Conservation (phyloP, 164 flowering plant genomes). For the Umbilicus rupestris region DNA sequence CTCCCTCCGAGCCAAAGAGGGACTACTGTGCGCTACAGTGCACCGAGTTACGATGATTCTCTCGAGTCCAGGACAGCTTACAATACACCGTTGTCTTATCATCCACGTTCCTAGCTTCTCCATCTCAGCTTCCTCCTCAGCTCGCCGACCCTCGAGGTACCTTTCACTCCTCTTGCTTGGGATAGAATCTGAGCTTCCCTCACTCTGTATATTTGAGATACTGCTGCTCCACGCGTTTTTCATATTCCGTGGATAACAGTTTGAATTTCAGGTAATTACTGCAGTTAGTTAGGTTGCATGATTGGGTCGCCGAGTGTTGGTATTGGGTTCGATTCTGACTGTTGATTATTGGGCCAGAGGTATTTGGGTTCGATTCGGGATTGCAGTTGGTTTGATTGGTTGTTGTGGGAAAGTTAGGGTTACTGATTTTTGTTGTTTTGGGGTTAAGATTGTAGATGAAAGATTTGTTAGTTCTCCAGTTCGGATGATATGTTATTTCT, state of each 20-base stretch:
- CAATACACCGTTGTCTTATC: background rate
- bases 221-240: background rate
- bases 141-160: constrained; percentile 1
- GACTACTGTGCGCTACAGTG: background rate
- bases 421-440: no score
- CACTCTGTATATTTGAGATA: background rate
- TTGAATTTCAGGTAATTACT: background rate
- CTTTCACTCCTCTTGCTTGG: background rate
- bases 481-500: no score
- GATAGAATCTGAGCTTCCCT: no score
- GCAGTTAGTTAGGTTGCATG: background rate
- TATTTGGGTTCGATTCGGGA: background rate
- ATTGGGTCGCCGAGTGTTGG: background rate
- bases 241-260: no score
- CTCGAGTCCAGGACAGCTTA: background rate
- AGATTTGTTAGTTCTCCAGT: background rate
- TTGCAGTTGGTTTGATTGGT: background rate
- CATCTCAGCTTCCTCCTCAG: background rate
- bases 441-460: background rate
- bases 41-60: background rate
- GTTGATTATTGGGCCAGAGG: background rate
- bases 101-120: background rate
- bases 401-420: no score
- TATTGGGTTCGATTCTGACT: background rate
- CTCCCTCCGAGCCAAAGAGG: no score